Percentiles rank a stretch among this genome's conserved stretches.
These are phyloP conservation scores for Trichocladium antarcticum DNA, from an alignment of 495 filamentous ascomycete species.

Conservation along the genomic window DNA sequence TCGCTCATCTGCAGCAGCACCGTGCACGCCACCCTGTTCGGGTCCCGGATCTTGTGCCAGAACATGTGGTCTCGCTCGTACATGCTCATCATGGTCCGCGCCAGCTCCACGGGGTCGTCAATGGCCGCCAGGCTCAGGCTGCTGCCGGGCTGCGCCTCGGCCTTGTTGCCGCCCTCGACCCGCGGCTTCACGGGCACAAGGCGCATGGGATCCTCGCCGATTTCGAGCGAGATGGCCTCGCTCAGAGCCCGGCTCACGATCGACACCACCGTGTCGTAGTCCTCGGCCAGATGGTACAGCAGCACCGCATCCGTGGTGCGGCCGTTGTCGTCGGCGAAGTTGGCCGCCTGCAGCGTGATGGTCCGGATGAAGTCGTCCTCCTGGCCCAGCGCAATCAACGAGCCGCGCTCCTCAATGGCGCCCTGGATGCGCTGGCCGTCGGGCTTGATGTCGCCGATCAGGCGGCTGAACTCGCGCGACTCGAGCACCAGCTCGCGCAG, in stretches of 20 bases:
- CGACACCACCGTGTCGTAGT: slow-evolving; percentile 81
- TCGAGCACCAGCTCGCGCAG: slow-evolving; percentile 92
- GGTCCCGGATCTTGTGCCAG: slow-evolving; percentile 51
- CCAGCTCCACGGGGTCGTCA: slow-evolving; percentile 73
- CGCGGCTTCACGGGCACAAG: slow-evolving; percentile 70
- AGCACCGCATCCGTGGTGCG: slow-evolving; percentile 85
- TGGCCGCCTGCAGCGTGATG: slow-evolving; percentile 82
- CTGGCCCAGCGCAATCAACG: slow-evolving; percentile 66
- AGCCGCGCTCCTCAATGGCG: slow-evolving; percentile 77
- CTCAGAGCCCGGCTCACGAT: slow-evolving; percentile 87
- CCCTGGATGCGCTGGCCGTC: slow-evolving; percentile 77
- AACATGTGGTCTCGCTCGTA: slow-evolving; percentile 70
- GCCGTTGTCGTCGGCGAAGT: slow-evolving; percentile 86
- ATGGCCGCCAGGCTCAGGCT: slow-evolving; percentile 75
- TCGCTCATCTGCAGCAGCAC: slow-evolving; percentile 67
- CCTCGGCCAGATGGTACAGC: slow-evolving; percentile 84
- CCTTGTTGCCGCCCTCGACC: slow-evolving; percentile 22
- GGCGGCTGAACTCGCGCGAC: slow-evolving; percentile 82
- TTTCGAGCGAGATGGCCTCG: slow-evolving; percentile 68
- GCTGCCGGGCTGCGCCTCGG: slow-evolving; percentile 34
- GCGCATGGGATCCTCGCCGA: slow-evolving; percentile 63
- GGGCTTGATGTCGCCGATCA: slow-evolving; percentile 79
- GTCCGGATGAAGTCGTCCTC: slow-evolving; percentile 73
- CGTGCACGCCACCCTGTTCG: slow-evolving; percentile 58
- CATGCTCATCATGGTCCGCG: slow-evolving; percentile 64